A percentile compares a stretch with the other conserved stretches of the same genome.
Evolutionary conservation across 2,329 filamentous ascomycete species (phyloP).

Genomic region (Helotiales sp.): DNA sequence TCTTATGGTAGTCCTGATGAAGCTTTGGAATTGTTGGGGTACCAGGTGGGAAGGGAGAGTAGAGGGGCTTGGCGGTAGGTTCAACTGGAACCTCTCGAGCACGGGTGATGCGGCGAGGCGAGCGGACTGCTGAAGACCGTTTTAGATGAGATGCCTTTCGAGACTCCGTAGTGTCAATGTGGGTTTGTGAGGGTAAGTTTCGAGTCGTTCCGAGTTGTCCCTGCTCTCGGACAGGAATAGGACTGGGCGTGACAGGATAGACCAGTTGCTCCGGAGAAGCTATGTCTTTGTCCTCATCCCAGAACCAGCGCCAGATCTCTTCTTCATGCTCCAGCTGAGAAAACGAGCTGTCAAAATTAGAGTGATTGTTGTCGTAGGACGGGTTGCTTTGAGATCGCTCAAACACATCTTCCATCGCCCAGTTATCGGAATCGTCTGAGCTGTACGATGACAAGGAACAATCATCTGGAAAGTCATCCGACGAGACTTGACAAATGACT

Average conservation of each 20-base stretch:
- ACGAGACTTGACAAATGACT: background rate
- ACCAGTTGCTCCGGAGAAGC: background rate
- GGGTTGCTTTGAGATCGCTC: background rate
- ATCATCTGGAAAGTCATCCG: background rate
- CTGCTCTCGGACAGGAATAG: background rate
- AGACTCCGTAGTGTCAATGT: background rate
- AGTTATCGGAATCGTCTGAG: background rate
- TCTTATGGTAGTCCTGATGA: background rate
- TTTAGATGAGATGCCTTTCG: background rate
- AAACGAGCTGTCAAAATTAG: background rate
- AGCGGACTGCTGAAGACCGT: background rate
- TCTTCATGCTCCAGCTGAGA: conserved; percentile 5
- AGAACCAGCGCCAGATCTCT: background rate
- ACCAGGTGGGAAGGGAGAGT: background rate
- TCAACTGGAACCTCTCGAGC: background rate
- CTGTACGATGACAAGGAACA: background rate
- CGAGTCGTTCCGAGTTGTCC: background rate
- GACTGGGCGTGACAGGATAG: background rate
- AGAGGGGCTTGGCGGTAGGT: background rate
- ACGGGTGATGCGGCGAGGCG: background rate
- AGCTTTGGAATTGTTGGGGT: background rate
- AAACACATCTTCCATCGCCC: conserved; percentile 3
- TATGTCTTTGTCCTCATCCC: background rate
- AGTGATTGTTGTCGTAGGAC: background rate
- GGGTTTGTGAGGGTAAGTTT: background rate